These are phyloP conservation scores for Aspergillus bridgeri DNA, from an alignment of 495 filamentous ascomycete genomes.

Conservation along the genomic window DNA sequence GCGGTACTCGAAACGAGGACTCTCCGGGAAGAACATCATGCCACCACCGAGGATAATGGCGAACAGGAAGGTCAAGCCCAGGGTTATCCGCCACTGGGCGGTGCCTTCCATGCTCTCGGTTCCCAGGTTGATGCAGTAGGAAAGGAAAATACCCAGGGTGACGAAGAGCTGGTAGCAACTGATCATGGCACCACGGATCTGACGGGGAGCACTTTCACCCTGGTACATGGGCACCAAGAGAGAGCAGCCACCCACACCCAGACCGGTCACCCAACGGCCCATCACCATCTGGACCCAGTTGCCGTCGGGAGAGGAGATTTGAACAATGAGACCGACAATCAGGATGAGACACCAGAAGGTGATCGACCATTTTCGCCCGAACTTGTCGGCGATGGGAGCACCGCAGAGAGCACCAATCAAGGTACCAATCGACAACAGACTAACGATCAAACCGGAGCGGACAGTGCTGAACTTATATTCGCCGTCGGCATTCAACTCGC, in stretches of 20 bases:
- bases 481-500: constrained; percentile 24
- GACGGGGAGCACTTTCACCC: constrained; percentile 62
- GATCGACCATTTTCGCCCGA: constrained; percentile 54
- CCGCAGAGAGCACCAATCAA: constrained; percentile 62
- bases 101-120: constrained; percentile 49
- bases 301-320: constrained; percentile 52
- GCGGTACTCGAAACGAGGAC: constrained; percentile 66
- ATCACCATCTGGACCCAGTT: constrained; percentile 55
- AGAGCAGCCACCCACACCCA: constrained; percentile 67
- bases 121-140: constrained; percentile 76
- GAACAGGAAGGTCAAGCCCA: constrained; percentile 73
- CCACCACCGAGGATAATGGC: constrained; percentile 68
- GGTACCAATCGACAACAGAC: constrained; percentile 61
- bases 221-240: constrained; percentile 73
- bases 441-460: constrained; percentile 53
- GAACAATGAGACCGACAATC: constrained; percentile 63
- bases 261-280: constrained; percentile 58
- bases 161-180: constrained; percentile 83
- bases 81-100: constrained; percentile 74
- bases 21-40: constrained; percentile 70
- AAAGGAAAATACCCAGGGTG: constrained; percentile 78
- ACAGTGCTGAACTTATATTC: constrained; percentile 45
- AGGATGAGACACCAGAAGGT: constrained; percentile 56
- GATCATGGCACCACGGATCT: constrained; percentile 65
- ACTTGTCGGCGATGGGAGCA: constrained; percentile 49